Evolutionary conservation across 441 rosid genomes (phyloP).

Genomic region (Mallotus repandus): DNA sequence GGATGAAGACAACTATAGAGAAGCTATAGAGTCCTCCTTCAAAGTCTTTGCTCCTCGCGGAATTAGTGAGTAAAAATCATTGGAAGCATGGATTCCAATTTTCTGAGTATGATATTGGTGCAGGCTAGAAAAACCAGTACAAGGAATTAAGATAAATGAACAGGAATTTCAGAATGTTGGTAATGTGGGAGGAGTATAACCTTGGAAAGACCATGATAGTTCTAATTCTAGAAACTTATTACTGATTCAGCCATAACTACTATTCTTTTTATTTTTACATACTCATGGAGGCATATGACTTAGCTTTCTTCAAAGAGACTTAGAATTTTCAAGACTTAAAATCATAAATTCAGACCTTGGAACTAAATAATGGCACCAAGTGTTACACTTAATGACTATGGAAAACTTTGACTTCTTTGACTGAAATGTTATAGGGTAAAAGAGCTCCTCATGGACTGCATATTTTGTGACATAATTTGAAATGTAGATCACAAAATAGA

Average conservation of each 20-base stretch:
- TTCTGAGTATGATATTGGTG: not conserved
- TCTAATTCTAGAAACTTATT: not conserved
- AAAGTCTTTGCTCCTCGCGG: conserved; percentile 87
- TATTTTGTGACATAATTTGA: not conserved
- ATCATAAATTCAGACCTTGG: not conserved
- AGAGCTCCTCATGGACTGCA: not conserved
- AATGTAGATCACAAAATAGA: too few species aligned
- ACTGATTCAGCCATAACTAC: not conserved
- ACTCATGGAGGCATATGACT: not conserved
- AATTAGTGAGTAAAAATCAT: conserved; percentile 61
- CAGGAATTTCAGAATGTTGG: not conserved
- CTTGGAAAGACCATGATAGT: conserved; percentile 4
- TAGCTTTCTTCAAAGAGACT: not conserved
- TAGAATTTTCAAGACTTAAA: not conserved
- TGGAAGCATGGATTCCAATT: conserved; percentile 14
- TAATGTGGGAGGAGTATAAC: not conserved
- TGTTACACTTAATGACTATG: not conserved
- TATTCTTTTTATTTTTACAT: not conserved
- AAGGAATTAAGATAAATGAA: not conserved
- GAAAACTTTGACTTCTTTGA: not conserved
- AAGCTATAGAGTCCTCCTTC: conserved; percentile 80
- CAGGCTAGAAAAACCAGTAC: not conserved
- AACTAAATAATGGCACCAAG: not conserved
- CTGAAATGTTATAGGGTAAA: not conserved
- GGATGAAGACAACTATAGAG: conserved; percentile 92